Percentiles rank a stretch among this genome's conserved stretches.
phyloP scores from a whole-genome alignment of 1,284 basidiomycete genomes.

The Phenoliferia sp. region DNA sequence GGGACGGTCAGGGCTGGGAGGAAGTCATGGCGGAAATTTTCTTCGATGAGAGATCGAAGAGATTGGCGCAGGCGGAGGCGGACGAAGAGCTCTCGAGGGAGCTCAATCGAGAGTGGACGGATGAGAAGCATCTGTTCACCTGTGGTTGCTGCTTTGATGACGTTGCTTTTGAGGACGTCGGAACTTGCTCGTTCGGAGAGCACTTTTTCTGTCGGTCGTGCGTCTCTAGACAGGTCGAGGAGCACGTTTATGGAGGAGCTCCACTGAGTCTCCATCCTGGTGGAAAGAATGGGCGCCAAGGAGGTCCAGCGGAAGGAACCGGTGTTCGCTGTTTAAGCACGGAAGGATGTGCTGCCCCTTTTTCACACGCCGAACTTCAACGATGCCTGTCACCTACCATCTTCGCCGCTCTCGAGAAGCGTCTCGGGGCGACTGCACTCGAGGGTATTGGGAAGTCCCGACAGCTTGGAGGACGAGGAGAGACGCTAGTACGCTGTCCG shows the following conservation, averaged over 20 bases:
- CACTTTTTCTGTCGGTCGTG: constrained; percentile 16
- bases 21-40: not conserved
- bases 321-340: constrained; percentile 1
- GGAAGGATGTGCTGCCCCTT: not conserved
- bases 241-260: constrained; percentile 4
- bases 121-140: not conserved
- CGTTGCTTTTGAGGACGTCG: constrained; percentile 1
- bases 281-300: not conserved
- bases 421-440: not conserved
- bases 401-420: not conserved
- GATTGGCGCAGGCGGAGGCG: too few species aligned
- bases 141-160: constrained; percentile 15
- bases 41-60: not conserved
- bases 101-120: not conserved
- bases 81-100: not conserved
- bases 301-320: not conserved
- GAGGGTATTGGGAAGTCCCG: not conserved
- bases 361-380: not conserved
- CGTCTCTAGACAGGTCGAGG: constrained; percentile 2
- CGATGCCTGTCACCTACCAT: not conserved
- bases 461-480: not conserved
- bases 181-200: not conserved
- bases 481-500: constrained; percentile 9
- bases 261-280: not conserved
- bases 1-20: not conserved